A percentile compares a stretch with the other conserved stretches of the same genome.
phyloP scores from a whole-genome alignment of 129 eudicot genomes.

The Flaveria ramosissima region DNA sequence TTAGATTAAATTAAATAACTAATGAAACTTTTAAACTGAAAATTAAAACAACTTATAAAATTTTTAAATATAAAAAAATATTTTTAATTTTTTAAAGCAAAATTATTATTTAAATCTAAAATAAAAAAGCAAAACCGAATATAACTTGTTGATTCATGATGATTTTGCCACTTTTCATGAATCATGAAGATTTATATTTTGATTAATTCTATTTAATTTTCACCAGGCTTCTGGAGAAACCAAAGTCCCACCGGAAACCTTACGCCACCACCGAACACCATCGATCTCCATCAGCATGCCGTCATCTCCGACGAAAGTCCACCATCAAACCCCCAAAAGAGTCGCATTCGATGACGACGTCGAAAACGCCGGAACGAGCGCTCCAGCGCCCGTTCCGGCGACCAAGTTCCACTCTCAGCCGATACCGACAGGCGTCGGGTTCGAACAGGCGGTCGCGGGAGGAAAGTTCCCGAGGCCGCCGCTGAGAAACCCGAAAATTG shows the following conservation, averaged over 20 bases:
- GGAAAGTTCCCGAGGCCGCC: constrained; percentile 30
- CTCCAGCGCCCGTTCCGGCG: constrained; percentile 13
- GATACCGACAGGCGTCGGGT: constrained; percentile 41
- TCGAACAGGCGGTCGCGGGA: neutral
- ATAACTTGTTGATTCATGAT: too few species aligned
- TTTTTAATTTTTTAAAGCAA: too few species aligned
- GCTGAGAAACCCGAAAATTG: constrained; percentile 27
- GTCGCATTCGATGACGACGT: constrained; percentile 41
- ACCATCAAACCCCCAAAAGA: constrained; percentile 34
- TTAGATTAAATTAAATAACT: too few species aligned
- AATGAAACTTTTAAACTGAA: too few species aligned
- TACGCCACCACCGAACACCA: constrained; percentile 45
- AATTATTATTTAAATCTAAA: too few species aligned
- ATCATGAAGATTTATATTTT: too few species aligned
- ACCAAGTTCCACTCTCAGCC: constrained; percentile 67
- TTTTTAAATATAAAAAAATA: too few species aligned
- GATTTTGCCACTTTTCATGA: too few species aligned
- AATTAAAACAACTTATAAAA: too few species aligned
- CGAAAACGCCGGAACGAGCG: constrained; percentile 17
- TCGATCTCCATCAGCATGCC: constrained; percentile 85
- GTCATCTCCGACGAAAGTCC: constrained; percentile 56
- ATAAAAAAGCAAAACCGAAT: too few species aligned
- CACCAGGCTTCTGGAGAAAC: constrained; percentile 39
- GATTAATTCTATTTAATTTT: neutral
- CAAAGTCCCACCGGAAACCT: neutral